Evolutionary conservation across 164 flowering plant genomes (phyloP), one percentile per base, ranked within the genome.

Genomic region (Piper longum): DNA sequence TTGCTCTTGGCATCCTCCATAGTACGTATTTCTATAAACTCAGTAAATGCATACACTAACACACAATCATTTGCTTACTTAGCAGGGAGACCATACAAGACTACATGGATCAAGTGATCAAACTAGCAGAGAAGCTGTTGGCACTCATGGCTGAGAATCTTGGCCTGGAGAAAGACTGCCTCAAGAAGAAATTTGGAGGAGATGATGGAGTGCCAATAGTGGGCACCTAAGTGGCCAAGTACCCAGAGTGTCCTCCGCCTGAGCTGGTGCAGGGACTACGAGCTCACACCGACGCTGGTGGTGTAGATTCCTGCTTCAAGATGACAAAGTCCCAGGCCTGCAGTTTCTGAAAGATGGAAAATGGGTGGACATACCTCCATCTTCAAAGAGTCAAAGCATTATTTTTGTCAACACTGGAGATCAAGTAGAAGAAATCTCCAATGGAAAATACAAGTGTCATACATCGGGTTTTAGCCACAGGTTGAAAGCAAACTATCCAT

Each of bases 221-320:
- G 39, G 96, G 97, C 8, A 90, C 97, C 16, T 88, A 88, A 73
- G 85, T 85, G 43, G 90, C 87, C 26, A 85, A 79, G 61, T 84
- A 87, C 72, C 95, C 95, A 1, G 51, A 76, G 41, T 85, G 91
- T 64, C 83, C 86, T 54, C 63, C 64, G 4, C 95, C 87, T 39
- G 90, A 87, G 45, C 78, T 79, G 39, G 84, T 89, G 6, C 79
- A 77, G 63, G 96, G 96, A 39, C 88, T 89, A 8, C 74, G 87
- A 16, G 88, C 83, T 63, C 97, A 89, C 77, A 85, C 92, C 3
- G 95, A 84, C 71, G 90, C 88, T 7, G 92, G 96, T n/a, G 95
- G 95, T 36, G 78, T 87, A 70, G 85, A 87, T 81, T 87, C 69
- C 39, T 89, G 67, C 91, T 89, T 72, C 97, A 89, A 67, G 95